Percentiles rank a stretch among this genome's conserved stretches.
phyloP scores from a whole-genome alignment of 83 land plant genomes.

The Thuja plicata region DNA sequence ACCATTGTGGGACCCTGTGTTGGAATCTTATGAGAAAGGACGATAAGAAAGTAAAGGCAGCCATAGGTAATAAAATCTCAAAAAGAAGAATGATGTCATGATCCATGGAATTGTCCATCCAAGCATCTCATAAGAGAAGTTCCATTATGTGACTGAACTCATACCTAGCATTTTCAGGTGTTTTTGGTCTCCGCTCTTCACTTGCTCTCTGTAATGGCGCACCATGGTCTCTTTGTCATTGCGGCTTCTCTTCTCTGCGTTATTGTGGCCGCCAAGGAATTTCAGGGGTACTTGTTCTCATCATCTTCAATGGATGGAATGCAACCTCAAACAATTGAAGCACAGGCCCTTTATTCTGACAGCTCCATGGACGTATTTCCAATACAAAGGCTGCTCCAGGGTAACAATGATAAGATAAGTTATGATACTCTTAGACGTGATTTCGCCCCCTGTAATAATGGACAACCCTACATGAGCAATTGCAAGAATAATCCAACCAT shows the following conservation, averaged over 20 bases:
- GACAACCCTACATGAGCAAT: not conserved
- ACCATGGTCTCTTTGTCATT: not conserved
- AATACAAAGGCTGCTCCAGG: not conserved
- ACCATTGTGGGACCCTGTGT: too few relatives aligned
- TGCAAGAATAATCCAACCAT: not conserved
- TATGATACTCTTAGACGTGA: not conserved
- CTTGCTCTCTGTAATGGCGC: not conserved
- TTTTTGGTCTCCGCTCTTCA: not conserved
- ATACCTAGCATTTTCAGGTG: not conserved
- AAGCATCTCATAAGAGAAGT: too few relatives aligned
- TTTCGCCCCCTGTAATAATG: not conserved
- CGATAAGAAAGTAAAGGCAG: not conserved
- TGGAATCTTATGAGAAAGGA: not conserved
- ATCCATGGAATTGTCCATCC: not conserved
- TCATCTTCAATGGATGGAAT: not conserved
- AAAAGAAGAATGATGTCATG: not conserved
- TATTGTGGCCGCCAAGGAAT: not conserved
- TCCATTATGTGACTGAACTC: not conserved
- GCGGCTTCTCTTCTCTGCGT: not conserved
- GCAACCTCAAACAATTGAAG: not conserved
- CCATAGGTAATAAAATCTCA: not conserved
- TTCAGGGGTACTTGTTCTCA: not conserved
- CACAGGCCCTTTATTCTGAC: not conserved
- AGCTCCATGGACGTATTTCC: not conserved
- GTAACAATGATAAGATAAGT: not conserved